These are phyloP conservation scores for Rhizophora mangle DNA, from an alignment of 345 rosid genomes.

Conservation along the genomic window DNA sequence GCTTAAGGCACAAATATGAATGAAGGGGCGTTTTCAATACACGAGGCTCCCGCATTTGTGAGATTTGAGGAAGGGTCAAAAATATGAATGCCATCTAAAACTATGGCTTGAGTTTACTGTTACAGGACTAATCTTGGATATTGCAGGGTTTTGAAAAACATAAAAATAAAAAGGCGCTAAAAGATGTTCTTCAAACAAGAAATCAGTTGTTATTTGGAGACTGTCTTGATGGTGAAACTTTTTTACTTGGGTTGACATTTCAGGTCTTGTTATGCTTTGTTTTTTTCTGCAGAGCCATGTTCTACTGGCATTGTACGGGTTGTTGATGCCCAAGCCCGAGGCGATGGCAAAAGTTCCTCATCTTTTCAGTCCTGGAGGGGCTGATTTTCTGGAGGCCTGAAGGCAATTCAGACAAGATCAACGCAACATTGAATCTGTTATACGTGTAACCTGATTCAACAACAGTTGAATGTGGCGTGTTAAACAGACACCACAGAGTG, in stretches of 20 bases:
- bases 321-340: background rate
- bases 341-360: background rate
- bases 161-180: too few relatives aligned
- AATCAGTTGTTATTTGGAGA: background rate
- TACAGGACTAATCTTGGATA: too few relatives aligned
- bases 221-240: background rate
- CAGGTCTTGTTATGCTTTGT: background rate
- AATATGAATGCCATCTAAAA: background rate
- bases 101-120: too few relatives aligned
- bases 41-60: too few relatives aligned
- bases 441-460: background rate
- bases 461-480: background rate
- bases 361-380: background rate
- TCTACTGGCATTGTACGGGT: constrained; percentile 8
- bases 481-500: too few relatives aligned
- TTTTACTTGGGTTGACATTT: too few relatives aligned
- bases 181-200: background rate
- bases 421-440: background rate
- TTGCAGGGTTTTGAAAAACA: background rate
- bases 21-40: too few relatives aligned
- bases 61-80: too few relatives aligned
- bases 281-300: background rate
- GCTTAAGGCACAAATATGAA: background rate
- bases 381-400: background rate
- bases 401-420: background rate